Base-by-base conservation (phyloP, 805 yeast species). In the Pichia insulana region DNA sequence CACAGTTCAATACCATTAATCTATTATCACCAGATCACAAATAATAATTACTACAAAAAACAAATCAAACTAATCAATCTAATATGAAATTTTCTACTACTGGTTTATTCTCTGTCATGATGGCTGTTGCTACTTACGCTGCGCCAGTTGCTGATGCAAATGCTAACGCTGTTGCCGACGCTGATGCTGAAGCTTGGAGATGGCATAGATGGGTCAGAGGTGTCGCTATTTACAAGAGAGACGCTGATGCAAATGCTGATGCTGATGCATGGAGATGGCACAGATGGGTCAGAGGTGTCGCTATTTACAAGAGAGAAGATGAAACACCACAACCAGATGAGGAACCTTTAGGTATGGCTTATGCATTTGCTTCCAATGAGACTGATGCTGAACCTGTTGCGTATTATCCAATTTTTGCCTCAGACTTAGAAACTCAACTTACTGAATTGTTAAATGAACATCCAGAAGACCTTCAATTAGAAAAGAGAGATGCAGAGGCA, bases 261-360 rank as follows among this genome's bases (percentile, higher is more conserved):
- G 46, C 46, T 22, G 36, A 34, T 32, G 40, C 47, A 19, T 39
- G 40, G 41, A 36, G 36, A 31, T 41, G 43, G 43, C 46, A 34
- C 38, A 18, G 4, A 10, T 31, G 37, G 31, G 12, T 27, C 13
- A 45, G 28, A 39, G 32, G 28, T 12, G 42, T 38, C 32, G 48
- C 43, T n/a, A 43, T 46, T 18, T 46, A 46, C 38, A 39, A 45
- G 30, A 44, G 47, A 44, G 47, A 42, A 33, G 45, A 42, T 19
- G 42, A 39, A 28, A 43, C 46, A 22, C 25, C 25, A 6, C 25
- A 22, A 22, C 25, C 25, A 22, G 25, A 22, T 22, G 25, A 22
- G 9, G 33, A 30, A 30, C 33, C 33, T 30, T 30, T 30, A 9
- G 33, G 33, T 30, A 30, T 30, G 15, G 33, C 33, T n/a, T 30